These are phyloP conservation scores for Apiotrichum domesticum DNA, from an alignment of 1,284 basidiomycete species.

Conservation along the genomic window DNA sequence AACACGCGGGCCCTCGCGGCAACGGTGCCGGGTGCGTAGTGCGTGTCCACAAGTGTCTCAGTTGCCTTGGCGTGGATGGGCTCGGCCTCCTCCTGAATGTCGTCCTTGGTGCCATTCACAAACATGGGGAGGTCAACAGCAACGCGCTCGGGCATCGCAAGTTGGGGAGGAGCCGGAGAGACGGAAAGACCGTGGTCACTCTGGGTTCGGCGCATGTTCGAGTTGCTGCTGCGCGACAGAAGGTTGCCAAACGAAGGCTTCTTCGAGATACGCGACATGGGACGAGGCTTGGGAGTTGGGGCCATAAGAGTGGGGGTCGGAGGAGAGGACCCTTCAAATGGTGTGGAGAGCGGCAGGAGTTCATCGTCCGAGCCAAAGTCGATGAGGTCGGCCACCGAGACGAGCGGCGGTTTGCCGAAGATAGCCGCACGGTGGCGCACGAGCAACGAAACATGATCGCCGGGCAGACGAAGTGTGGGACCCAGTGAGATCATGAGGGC, in stretches of 20 bases:
- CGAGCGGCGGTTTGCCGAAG: slow-evolving; percentile 31
- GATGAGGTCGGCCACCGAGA: slow-evolving; percentile 27
- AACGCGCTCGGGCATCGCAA: slow-evolving; percentile 21
- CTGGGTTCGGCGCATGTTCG: slow-evolving; percentile 15
- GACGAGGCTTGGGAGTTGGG: slow-evolving; percentile 12
- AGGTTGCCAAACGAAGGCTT: slow-evolving; percentile 24
- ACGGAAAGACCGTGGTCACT: slow-evolving; percentile 21
- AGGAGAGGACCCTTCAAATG: slow-evolving; percentile 1
- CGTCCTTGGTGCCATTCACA: background rate
- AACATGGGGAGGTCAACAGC: background rate
- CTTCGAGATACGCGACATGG: slow-evolving; percentile 21
- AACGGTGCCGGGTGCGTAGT: slow-evolving; percentile 34
- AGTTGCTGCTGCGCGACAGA: slow-evolving; percentile 11
- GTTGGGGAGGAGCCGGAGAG: slow-evolving; percentile 25
- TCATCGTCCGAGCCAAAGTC: slow-evolving; percentile 35
- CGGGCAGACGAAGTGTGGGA: slow-evolving; percentile 38
- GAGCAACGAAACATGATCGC: slow-evolving; percentile 31
- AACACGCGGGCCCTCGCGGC: slow-evolving; percentile 27
- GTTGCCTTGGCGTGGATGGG: slow-evolving; percentile 9
- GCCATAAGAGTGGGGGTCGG: background rate
- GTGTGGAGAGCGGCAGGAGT: slow-evolving; percentile 16
- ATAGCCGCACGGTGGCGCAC: slow-evolving; percentile 27
- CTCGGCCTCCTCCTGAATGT: slow-evolving; percentile 8
- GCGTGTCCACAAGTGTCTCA: slow-evolving; percentile 22
- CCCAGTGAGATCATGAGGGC: slow-evolving; percentile 42